Evolutionary conservation across 176 grass and related monocot species (phyloP).

Genomic region (Musa troglodytarum): DNA sequence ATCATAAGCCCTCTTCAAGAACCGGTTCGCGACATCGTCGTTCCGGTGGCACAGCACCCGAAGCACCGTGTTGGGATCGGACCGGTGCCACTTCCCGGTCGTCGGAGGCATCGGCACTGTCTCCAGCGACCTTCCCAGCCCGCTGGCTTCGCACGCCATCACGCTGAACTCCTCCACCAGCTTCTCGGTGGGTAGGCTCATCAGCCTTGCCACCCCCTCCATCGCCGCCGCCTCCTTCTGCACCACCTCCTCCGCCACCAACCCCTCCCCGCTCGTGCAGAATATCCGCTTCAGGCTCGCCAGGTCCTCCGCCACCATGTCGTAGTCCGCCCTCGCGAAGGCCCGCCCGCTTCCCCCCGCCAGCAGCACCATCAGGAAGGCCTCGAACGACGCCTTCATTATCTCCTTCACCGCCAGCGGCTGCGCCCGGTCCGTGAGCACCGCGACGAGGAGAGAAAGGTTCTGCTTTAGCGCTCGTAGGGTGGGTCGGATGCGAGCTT

Average conservation of each 20-base stretch:
- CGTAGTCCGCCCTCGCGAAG: slow-evolving; percentile 2
- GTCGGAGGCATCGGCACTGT: slow-evolving; percentile 23
- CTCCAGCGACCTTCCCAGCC: slow-evolving; percentile 1
- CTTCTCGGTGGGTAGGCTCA: slow-evolving; percentile 9
- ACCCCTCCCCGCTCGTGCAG: slow-evolving; percentile 9
- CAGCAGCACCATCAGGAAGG: slow-evolving; percentile 17
- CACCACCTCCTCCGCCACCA: slow-evolving; percentile 19
- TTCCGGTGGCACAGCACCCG: slow-evolving; percentile 13
- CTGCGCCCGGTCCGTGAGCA: slow-evolving; percentile 26
- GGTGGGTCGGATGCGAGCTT: slow-evolving; percentile 5
- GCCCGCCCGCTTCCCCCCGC: background rate
- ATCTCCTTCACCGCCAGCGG: slow-evolving; percentile 11
- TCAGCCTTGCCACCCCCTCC: slow-evolving; percentile 10
- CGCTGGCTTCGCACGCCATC: slow-evolving; percentile 8
- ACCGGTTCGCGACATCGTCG: slow-evolving; percentile 14
- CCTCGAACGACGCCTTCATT: slow-evolving; percentile 17
- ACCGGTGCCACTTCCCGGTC: background rate
- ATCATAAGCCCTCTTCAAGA: slow-evolving; percentile 8
- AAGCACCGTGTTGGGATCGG: slow-evolving; percentile 19
- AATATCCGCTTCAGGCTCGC: slow-evolving; percentile 7
- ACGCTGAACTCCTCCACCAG: slow-evolving; percentile 21
- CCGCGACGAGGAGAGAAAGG: slow-evolving; percentile 4
- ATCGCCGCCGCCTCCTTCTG: slow-evolving; percentile 12
- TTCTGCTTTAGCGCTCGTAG: slow-evolving; percentile 12
- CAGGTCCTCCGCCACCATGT: slow-evolving; percentile 19